phyloP scores from a whole-genome alignment of 2,329 filamentous ascomycete genomes.

The Ascomycota sp. region DNA sequence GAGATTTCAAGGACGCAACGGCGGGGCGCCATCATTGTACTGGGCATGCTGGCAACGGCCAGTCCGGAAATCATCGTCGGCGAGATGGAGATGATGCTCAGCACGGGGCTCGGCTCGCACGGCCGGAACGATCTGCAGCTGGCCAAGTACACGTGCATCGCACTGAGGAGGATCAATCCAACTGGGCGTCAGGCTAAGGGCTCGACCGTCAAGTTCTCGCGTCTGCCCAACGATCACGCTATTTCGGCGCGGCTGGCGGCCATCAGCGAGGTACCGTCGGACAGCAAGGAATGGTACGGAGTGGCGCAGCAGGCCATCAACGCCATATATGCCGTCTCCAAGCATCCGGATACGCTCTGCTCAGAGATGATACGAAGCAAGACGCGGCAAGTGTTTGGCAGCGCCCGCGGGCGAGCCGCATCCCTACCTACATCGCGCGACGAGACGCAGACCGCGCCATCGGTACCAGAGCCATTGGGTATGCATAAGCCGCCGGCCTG shows the following conservation, averaged over 20 bases:
- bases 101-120: constrained; percentile 65
- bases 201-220: constrained; percentile 45
- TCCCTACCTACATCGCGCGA: constrained; percentile 24
- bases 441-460: constrained; percentile 15
- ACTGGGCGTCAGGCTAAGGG: constrained; percentile 62
- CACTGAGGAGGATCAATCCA: constrained; percentile 76
- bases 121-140: constrained; percentile 70
- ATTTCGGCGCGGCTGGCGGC: constrained; percentile 62
- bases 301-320: constrained; percentile 91
- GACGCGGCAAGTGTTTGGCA: constrained; percentile 60
- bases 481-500: constrained; percentile 16
- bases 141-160: constrained; percentile 89
- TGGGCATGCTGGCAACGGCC: constrained; percentile 90
- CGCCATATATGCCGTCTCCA: constrained; percentile 84
- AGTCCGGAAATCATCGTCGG: constrained; percentile 83
- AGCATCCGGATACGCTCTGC: constrained; percentile 83
- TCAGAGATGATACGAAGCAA: constrained; percentile 78
- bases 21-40: constrained; percentile 81
- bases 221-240: constrained; percentile 80
- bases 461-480: constrained; percentile 12
- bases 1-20: constrained; percentile 85
- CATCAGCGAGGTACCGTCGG: constrained; percentile 67
- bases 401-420: constrained; percentile 4
- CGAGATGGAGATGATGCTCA: constrained; percentile 86
- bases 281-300: constrained; percentile 91